Evolutionary conservation across 2,329 filamentous ascomycete species (phyloP).

Genomic region (Epichloe sylvatica): DNA sequence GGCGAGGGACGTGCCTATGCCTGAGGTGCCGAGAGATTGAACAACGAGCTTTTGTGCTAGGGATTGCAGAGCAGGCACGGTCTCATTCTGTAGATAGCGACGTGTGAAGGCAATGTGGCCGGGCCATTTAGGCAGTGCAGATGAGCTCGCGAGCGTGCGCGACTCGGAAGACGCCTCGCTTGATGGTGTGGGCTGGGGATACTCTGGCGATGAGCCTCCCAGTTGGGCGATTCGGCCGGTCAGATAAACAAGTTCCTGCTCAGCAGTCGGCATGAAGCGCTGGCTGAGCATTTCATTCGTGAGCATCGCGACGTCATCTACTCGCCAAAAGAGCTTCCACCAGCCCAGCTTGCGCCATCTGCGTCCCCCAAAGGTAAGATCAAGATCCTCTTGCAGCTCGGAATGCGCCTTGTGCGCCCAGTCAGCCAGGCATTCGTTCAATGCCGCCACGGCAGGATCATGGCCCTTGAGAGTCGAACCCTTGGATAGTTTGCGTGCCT

Average conservation of each 20-base stretch:
- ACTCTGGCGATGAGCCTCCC: slow-evolving; percentile 16
- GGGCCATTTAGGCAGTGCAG: slow-evolving; percentile 45
- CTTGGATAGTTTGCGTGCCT: slow-evolving; percentile 24
- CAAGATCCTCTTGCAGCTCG: slow-evolving; percentile 69
- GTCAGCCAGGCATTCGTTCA: slow-evolving; percentile 46
- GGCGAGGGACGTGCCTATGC: slow-evolving; percentile 41
- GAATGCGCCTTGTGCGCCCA: slow-evolving; percentile 75
- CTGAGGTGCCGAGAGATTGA: slow-evolving; percentile 60
- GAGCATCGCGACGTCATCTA: slow-evolving; percentile 80
- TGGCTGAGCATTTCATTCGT: slow-evolving; percentile 64
- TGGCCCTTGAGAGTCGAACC: slow-evolving; percentile 17
- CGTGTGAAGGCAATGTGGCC: slow-evolving; percentile 59
- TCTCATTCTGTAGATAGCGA: slow-evolving; percentile 49
- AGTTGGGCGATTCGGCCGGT: slow-evolving; percentile 56
- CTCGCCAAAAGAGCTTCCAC: slow-evolving; percentile 94
- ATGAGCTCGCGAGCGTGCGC: slow-evolving; percentile 11
- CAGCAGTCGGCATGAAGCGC: slow-evolving; percentile 63
- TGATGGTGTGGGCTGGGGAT: slow-evolving; percentile 22
- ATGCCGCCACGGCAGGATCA: slow-evolving; percentile 21
- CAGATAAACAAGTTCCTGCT: slow-evolving; percentile 71
- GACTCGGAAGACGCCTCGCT: slow-evolving; percentile 4
- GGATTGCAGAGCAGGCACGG: slow-evolving; percentile 56
- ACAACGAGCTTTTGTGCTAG: slow-evolving; percentile 62
- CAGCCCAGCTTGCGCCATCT: slow-evolving; percentile 72
- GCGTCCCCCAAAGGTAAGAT: slow-evolving; percentile 62